Conservation (phyloP, 106 monocot species). For the Xerophyta viscosa region DNA sequence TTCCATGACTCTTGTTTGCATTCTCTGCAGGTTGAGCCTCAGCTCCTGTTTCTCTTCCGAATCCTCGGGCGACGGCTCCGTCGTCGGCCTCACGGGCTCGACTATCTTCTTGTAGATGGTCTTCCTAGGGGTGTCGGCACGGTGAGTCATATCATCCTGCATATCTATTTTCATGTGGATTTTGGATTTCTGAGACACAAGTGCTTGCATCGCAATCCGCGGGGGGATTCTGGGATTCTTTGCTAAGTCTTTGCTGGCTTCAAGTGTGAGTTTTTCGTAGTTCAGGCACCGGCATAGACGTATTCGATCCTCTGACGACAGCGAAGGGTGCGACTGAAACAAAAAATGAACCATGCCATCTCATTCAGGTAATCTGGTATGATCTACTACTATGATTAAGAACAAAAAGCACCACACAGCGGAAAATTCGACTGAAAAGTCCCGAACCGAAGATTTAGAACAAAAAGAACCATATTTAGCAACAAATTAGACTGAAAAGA, state of each 20-base stretch:
- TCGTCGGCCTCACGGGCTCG: not conserved
- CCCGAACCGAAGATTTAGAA: too few species aligned
- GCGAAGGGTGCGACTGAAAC: constrained; percentile 54
- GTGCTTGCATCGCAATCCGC: constrained; percentile 63
- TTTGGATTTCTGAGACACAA: constrained; percentile 54
- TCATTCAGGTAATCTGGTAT: too few species aligned
- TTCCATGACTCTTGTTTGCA: constrained; percentile 67
- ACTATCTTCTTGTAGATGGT: not conserved
- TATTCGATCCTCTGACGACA: constrained; percentile 53
- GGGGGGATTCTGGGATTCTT: constrained; percentile 88
- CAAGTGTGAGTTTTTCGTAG: constrained; percentile 81
- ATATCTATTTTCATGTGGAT: constrained; percentile 4
- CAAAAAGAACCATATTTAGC: too few species aligned
- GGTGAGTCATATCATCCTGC: not conserved
- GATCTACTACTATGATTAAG: too few species aligned
- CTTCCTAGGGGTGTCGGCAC: constrained; percentile 11
- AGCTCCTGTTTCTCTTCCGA: constrained; percentile 42
- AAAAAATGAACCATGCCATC: not conserved
- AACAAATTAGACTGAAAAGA: too few species aligned
- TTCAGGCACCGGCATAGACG: constrained; percentile 77
- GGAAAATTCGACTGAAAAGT: too few species aligned
- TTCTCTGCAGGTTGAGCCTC: constrained; percentile 56
- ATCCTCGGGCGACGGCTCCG: not conserved
- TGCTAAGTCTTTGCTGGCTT: constrained; percentile 73
- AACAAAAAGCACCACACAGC: too few species aligned